Evolutionary conservation across 495 filamentous ascomycete species (phyloP), one percentile per base, ranked within the genome.

Genomic region (Thermochaetoides thermophila): DNA sequence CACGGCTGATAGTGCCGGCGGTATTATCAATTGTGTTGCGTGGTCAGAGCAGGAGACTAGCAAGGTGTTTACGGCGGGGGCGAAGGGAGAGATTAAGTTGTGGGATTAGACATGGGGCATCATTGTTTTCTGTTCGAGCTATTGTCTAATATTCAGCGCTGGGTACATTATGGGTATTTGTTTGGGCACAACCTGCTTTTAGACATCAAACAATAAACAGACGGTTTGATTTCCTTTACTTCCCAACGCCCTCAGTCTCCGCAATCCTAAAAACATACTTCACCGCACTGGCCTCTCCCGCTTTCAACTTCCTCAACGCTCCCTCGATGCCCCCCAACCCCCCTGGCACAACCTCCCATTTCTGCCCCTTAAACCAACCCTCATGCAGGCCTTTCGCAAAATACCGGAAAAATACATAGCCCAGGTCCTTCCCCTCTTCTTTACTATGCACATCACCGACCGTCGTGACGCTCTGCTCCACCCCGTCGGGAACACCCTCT

Each of bases 31-130:
- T 30, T 81, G 75, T 44, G 62, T 84, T 29, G 77, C 79, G 55
- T 97, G 86, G 86, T 85, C 93, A 60, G 84, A 85, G 20, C 79
- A 94, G 61, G 91, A 96, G 65, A 87, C 77, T 5, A 84, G 78
- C 51, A 92, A 93, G 61, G 77, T 96, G 14, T 84, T 78, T 22
- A 92, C 86, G 22, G 89, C 83, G 17, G 89, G 84, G 3, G 57
- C 91, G 56, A 82, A 91, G 46, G 87, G 89, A 5, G 57, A 76
- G 12, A 84, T 97, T 40, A 85, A 78, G 55, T 89, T 86, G 58
- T 96, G 89, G 89, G 89, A 97, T 74, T 97, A 64, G 50, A 21
- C 21, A 16, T 31, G 31, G 4, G 11, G 6, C 21, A 24, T 33
- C 23, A 31, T 31, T 14, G 29, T 10, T 33, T 33, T n/a, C n/a